A percentile compares a stretch with the other conserved stretches of the same genome.
These are phyloP conservation scores for Chrysosporium queenslandicum DNA, from an alignment of 2,329 filamentous ascomycete species.

Conservation along the genomic window DNA sequence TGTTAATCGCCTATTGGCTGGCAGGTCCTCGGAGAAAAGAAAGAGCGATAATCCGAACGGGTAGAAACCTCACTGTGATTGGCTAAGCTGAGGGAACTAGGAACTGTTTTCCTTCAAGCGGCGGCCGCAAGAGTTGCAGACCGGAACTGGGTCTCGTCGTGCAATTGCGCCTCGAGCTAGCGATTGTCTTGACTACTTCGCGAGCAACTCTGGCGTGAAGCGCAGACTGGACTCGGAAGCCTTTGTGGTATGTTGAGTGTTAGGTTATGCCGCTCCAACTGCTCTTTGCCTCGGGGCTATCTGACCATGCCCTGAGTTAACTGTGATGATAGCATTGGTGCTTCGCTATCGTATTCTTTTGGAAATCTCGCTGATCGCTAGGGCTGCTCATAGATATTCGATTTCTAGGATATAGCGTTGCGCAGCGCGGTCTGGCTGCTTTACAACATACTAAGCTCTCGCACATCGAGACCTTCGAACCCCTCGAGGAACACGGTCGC, in stretches of 20 bases:
- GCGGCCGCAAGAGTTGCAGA: not conserved
- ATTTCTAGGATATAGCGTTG: no score
- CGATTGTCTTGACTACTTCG: not conserved
- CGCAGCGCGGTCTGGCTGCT: no score
- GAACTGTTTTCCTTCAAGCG: slow-evolving; percentile 3
- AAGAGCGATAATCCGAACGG: not conserved
- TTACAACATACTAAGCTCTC: no score
- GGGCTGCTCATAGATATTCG: no score
- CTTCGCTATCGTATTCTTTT: no score
- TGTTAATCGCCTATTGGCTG: no score
- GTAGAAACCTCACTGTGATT: not conserved
- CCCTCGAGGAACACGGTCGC: no score
- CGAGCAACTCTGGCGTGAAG: not conserved
- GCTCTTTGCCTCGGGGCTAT: not conserved
- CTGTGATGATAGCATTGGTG: no score
- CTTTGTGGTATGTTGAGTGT: not conserved
- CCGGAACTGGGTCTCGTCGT: not conserved
- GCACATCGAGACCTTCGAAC: no score
- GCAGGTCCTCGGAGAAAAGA: not conserved
- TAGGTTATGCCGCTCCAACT: not conserved
- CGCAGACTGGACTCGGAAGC: not conserved
- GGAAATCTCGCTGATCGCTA: no score
- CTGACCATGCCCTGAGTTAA: no score
- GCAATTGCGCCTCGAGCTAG: slow-evolving; percentile 1
- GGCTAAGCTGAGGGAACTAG: not conserved